A percentile compares a stretch with the other conserved stretches of the same genome.
These are phyloP conservation scores for Blastocystis sp. DNA, from an alignment of 352 stramenopile species.

Conservation along the genomic window DNA sequence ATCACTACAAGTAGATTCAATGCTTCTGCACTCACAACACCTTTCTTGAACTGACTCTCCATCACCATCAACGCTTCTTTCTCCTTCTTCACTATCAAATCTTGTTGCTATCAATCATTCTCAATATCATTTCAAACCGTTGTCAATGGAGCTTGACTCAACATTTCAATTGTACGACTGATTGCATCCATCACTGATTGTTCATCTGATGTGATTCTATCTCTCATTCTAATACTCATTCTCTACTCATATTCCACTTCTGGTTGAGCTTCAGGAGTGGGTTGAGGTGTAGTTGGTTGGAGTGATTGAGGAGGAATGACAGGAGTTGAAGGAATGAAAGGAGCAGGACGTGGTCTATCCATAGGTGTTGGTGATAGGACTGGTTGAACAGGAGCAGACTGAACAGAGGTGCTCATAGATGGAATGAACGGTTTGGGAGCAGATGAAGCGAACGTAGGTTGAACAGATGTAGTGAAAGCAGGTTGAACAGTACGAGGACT, in stretches of 20 bases:
- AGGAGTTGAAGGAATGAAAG: background rate
- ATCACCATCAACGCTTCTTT: background rate
- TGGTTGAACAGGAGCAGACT: background rate
- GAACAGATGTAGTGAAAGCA: background rate
- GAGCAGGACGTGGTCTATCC: background rate
- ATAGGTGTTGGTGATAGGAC: background rate
- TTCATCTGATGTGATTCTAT: constrained; percentile 4
- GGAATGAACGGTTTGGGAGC: background rate
- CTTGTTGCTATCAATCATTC: constrained; percentile 3
- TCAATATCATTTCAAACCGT: background rate
- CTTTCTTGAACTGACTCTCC: constrained; percentile 32
- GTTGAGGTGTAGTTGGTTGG: background rate
- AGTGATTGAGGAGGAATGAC: too few relatives aligned
- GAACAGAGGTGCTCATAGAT: background rate
- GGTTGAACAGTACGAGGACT: background rate
- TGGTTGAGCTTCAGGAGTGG: background rate
- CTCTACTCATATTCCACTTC: background rate
- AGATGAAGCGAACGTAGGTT: background rate
- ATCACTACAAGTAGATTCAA: background rate
- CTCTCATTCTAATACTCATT: background rate
- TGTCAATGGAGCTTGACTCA: background rate
- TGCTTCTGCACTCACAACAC: background rate
- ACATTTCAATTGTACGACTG: background rate
- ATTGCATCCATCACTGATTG: constrained; percentile 11
- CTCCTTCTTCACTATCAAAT: background rate